A percentile compares a stretch with the other conserved stretches of the same genome.
These are phyloP conservation scores for Candida tunisiensis DNA, from an alignment of 1,139 yeast genomes.

Conservation along the genomic window DNA sequence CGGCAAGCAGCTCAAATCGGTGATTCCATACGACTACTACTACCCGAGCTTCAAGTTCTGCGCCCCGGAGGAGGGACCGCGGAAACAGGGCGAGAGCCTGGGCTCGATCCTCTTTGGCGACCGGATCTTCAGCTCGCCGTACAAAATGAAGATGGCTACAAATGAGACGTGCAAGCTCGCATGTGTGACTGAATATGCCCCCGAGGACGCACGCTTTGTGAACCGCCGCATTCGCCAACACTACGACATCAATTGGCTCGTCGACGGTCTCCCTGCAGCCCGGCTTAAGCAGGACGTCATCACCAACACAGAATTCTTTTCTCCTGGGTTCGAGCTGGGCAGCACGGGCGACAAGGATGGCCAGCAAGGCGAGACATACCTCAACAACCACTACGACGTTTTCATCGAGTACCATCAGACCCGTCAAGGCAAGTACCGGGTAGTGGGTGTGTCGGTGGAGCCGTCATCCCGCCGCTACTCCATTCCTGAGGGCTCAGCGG, in stretches of 20 bases:
- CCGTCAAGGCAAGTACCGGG: conserved; percentile 52
- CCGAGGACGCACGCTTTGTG: conserved; percentile 55
- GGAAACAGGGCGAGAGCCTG: conserved; percentile 71
- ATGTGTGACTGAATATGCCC: conserved; percentile 43
- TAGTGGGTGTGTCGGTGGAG: conserved; percentile 74
- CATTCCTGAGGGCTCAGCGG: too few relatives aligned
- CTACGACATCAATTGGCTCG: conserved; percentile 78
- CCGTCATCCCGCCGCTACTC: conserved; percentile 33
- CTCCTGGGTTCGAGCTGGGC: conserved; percentile 75
- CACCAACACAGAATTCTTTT: conserved; percentile 31
- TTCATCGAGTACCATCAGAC: conserved; percentile 69
- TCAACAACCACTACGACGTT: conserved; percentile 71
- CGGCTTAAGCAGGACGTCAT: too few relatives aligned
- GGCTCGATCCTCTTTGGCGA: conserved; percentile 95
- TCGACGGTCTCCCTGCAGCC: conserved; percentile 93
- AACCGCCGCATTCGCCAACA: conserved; percentile 67
- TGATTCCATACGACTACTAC: conserved; percentile 47
- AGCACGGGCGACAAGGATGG: conserved; percentile 9
- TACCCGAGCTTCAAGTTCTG: conserved; percentile 76
- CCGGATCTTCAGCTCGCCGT: conserved; percentile 86
- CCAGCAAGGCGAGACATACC: conserved; percentile 29
- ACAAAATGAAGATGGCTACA: conserved; percentile 61
- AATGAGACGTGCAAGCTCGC: conserved; percentile 46
- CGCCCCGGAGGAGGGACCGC: conserved; percentile 42
- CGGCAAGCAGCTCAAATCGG: conserved; percentile 6